A percentile compares a stretch with the other conserved stretches of the same genome.
These are phyloP conservation scores for Wallacemonas sp. DNA, from an alignment of 208 protist genomes.

Conservation along the genomic window DNA sequence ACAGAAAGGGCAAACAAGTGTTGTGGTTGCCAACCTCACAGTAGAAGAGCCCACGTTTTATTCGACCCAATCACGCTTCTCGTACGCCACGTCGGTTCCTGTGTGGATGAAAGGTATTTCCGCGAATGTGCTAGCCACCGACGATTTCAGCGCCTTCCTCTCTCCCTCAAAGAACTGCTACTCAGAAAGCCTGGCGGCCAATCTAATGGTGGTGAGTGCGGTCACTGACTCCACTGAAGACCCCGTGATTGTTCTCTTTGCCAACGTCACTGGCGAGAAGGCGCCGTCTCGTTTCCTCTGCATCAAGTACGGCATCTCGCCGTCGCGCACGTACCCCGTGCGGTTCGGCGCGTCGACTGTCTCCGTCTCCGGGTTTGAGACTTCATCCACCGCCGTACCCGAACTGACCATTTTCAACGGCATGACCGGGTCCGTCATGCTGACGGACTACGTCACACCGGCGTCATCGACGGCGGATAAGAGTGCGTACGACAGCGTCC, in stretches of 20 bases:
- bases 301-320: background rate
- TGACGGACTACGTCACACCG: constrained; percentile 28
- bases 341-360: background rate
- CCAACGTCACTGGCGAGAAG: background rate
- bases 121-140: constrained; percentile 29
- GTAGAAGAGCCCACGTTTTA: constrained; percentile 21
- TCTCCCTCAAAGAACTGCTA: constrained; percentile 34
- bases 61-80: constrained; percentile 19
- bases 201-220: constrained; percentile 5
- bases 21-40: constrained; percentile 32
- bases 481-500: constrained; percentile 16
- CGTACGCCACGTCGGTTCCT: constrained; percentile 24
- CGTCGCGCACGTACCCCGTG: constrained; percentile 2
- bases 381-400: background rate
- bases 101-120: constrained; percentile 41
- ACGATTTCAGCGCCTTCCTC: constrained; percentile 37
- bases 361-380: background rate
- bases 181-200: background rate
- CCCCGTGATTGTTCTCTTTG: background rate
- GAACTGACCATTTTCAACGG: constrained; percentile 49
- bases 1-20: constrained; percentile 21
- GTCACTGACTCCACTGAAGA: background rate
- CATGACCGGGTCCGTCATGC: constrained; percentile 30
- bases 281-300: constrained; percentile 1
- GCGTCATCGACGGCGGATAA: constrained; percentile 11